These are phyloP conservation scores for Polyporus arcularius DNA, from an alignment of 768 basidiomycete species.

Conservation along the genomic window DNA sequence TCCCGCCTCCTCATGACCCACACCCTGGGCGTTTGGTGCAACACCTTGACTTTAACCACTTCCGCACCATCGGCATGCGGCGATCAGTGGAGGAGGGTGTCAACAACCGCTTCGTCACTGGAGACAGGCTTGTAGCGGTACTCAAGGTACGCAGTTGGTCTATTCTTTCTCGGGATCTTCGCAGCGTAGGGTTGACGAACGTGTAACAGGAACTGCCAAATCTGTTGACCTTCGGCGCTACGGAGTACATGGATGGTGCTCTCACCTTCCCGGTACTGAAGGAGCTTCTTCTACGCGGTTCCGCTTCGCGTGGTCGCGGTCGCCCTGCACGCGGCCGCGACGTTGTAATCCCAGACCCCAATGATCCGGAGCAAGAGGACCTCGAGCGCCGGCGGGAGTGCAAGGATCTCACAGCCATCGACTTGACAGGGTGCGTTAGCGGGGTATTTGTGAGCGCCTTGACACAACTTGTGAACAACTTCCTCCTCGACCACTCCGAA, in stretches of 20 bases:
- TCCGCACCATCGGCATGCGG: conserved; percentile 95
- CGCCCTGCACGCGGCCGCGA: conserved; percentile 68
- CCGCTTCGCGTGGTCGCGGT: conserved; percentile 66
- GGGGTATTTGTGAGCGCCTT: conserved; percentile 86
- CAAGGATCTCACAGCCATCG: conserved; percentile 83
- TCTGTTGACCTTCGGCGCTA: conserved; percentile 86
- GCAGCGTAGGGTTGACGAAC: not conserved
- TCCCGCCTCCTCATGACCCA: conserved; percentile 69
- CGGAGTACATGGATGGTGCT: conserved; percentile 97
- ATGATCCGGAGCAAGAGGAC: conserved; percentile 75
- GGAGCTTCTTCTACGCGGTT: conserved; percentile 88
- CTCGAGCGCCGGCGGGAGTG: conserved; percentile 72
- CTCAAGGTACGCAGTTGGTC: conserved; percentile 59
- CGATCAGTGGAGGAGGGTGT: conserved; percentile 90
- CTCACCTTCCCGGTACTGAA: conserved; percentile 82
- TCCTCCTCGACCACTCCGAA: conserved; percentile 49
- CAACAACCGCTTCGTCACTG: conserved; percentile 90
- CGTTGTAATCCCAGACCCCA: conserved; percentile 43
- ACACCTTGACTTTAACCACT: conserved; percentile 93
- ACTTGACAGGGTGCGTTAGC: conserved; percentile 94
- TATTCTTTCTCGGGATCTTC: not conserved
- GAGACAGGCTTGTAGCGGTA: conserved; percentile 76
- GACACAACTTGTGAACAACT: conserved; percentile 74
- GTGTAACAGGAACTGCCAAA: conserved; percentile 80
- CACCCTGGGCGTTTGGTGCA: conserved; percentile 80